Evolutionary conservation across 352 stramenopile genomes (phyloP), one percentile per base, ranked within the genome.

Genomic region (Thalassiosira tumida): DNA sequence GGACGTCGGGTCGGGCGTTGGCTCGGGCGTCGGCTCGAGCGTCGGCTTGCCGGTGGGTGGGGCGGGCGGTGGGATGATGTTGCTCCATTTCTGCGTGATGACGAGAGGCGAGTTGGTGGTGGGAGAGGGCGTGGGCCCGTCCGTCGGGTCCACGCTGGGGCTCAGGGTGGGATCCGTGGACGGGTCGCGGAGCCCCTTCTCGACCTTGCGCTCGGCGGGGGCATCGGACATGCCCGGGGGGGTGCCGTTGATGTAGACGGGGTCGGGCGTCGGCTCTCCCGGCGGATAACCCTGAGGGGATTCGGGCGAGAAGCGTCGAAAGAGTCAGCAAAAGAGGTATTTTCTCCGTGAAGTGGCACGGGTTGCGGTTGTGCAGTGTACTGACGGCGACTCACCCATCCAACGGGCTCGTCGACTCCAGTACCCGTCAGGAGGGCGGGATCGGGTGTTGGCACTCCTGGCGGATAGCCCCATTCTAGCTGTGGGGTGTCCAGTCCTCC

Each of bases 371-470:
- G n/a, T n/a, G n/a, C n/a, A n/a, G n/a, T n/a, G n/a, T n/a, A n/a
- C n/a, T n/a, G n/a, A n/a, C n/a, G n/a, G n/a, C n/a, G 6, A 65
- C 73, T 80, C 41, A 80, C 73, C 73, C 73, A 80, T 13, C 29
- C 76, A 38, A n/a, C 47, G 24, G 51, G 7, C 17, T 75, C 76
- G 21, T 74, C 21, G 38, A 29, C 51, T 29, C 26, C 54, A 47
- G 6, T n/a, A 10, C 51, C 29, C 33, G 37, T 17, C 77, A 91
- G 75, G 24, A 91, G 73, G 37, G n/a, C 85, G 37, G 85, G 85
- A 84, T 91, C 85, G 29, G 88, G 88, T 4, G 88, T 93, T 10
- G 88, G 88, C 7, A 84, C 77, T 17, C 88, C 89, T 41, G 84
- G 73, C 50, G 89, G 83, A 47, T 90, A 89, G 26, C 87, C 87